phyloP scores from a whole-genome alignment of 768 basidiomycete species.

The Amylocystis lapponica region DNA sequence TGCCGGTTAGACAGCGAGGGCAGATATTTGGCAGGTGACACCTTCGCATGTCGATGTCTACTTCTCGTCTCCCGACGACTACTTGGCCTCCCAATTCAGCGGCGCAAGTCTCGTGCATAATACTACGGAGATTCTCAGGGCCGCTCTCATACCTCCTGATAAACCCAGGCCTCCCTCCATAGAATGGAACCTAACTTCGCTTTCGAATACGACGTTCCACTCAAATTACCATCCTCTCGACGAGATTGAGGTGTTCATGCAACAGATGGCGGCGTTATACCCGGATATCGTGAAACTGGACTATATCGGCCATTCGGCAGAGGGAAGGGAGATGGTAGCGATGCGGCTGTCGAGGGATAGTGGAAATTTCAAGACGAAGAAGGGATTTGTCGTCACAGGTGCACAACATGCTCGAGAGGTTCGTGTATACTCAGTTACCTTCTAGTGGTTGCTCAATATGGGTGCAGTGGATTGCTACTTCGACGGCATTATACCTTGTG shows the following conservation, averaged over 20 bases:
- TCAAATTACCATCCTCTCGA: slow-evolving; percentile 48
- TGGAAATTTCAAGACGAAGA: slow-evolving; percentile 11
- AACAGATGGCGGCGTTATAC: slow-evolving; percentile 37
- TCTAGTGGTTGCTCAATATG: neutral
- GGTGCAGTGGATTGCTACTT: slow-evolving; percentile 74
- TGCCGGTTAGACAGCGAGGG: slow-evolving; percentile 31
- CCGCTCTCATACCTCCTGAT: neutral
- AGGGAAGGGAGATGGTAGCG: slow-evolving; percentile 54
- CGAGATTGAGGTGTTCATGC: slow-evolving; percentile 48
- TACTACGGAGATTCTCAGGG: slow-evolving; percentile 11
- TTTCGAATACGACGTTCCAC: slow-evolving; percentile 33
- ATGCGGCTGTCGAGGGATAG: slow-evolving; percentile 39
- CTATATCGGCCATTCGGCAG: slow-evolving; percentile 48
- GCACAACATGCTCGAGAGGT: slow-evolving; percentile 78
- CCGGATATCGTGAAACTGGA: slow-evolving; percentile 44
- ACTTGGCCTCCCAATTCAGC: slow-evolving; percentile 7
- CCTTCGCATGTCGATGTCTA: slow-evolving; percentile 46
- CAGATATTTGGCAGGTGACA: slow-evolving; percentile 49
- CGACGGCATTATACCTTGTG: slow-evolving; percentile 65
- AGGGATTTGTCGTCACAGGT: slow-evolving; percentile 61
- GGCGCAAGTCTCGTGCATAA: slow-evolving; percentile 17
- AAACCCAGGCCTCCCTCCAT: neutral
- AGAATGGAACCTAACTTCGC: slow-evolving; percentile 23
- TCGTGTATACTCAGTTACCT: slow-evolving; percentile 20
- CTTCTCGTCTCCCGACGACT: slow-evolving; percentile 24